phyloP scores from a whole-genome alignment of 2,329 filamentous ascomycete species.

The Leptographium procerum region DNA sequence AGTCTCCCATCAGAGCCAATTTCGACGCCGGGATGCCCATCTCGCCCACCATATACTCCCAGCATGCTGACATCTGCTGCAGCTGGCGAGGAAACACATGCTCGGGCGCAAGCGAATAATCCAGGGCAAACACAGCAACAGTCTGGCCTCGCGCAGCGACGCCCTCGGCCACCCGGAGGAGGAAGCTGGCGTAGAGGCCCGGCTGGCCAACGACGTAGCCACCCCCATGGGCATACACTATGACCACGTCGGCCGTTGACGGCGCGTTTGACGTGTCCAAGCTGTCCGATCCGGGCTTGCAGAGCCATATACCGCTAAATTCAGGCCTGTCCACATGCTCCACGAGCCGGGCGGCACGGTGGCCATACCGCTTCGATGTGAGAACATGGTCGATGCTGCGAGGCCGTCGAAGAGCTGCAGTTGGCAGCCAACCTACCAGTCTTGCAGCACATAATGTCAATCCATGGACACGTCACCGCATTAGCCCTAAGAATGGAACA shows the following conservation, averaged over 20 bases:
- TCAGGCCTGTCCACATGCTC: neutral
- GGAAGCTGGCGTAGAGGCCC: neutral
- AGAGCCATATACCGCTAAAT: neutral
- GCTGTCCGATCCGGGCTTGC: neutral
- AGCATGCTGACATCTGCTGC: neutral
- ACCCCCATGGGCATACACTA: neutral
- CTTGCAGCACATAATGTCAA: neutral
- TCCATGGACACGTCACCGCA: neutral
- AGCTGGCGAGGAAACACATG: neutral
- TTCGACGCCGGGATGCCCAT: neutral
- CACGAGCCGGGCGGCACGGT: neutral
- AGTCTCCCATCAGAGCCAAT: neutral
- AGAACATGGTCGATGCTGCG: neutral
- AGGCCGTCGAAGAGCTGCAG: neutral
- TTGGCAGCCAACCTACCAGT: neutral
- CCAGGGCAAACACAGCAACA: neutral
- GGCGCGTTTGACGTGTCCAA: neutral
- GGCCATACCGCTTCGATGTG: conserved; percentile 1
- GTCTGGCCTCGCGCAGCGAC: neutral
- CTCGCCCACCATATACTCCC: neutral
- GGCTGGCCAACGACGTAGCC: neutral
- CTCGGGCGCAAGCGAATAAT: neutral
- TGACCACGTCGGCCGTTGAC: neutral
- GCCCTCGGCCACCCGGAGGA: neutral
- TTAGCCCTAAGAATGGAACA: neutral